These are phyloP conservation scores for Leavenworthia alabamica DNA, from an alignment of 345 rosid genomes.

Conservation along the genomic window DNA sequence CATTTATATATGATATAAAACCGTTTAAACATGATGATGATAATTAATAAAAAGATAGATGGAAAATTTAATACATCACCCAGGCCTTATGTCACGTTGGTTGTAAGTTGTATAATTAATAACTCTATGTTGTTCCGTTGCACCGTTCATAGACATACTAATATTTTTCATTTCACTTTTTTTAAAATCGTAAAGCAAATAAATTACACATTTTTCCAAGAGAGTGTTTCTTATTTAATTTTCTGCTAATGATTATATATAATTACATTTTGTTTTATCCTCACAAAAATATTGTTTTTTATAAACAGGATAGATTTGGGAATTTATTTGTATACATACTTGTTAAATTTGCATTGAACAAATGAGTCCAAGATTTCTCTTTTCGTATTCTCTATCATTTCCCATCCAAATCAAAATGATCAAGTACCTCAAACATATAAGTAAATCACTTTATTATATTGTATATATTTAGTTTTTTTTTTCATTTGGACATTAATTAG, in stretches of 20 bases:
- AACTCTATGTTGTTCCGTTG: slow-evolving; percentile 25
- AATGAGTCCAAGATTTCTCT: slow-evolving; percentile 25
- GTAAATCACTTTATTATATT: not conserved
- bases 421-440: too few species aligned
- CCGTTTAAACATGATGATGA: not conserved
- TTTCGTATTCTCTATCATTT: slow-evolving; percentile 7
- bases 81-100: slow-evolving; percentile 29
- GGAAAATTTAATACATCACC: slow-evolving; percentile 12
- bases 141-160: slow-evolving; percentile 21
- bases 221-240: not conserved
- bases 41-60: not conserved
- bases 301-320: slow-evolving; percentile 12
- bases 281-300: not conserved
- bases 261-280: not conserved
- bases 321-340: not conserved
- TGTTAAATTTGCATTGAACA: slow-evolving; percentile 4
- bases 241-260: slow-evolving; percentile 6
- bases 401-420: too few species aligned
- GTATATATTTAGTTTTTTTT: not conserved
- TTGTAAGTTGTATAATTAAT: slow-evolving; percentile 32
- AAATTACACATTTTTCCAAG: not conserved
- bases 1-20: not conserved
- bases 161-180: not conserved
- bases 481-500: not conserved
- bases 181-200: not conserved